Conservation (phyloP, 176 grass and related monocot species). For the Aegilops tauschii region DNA sequence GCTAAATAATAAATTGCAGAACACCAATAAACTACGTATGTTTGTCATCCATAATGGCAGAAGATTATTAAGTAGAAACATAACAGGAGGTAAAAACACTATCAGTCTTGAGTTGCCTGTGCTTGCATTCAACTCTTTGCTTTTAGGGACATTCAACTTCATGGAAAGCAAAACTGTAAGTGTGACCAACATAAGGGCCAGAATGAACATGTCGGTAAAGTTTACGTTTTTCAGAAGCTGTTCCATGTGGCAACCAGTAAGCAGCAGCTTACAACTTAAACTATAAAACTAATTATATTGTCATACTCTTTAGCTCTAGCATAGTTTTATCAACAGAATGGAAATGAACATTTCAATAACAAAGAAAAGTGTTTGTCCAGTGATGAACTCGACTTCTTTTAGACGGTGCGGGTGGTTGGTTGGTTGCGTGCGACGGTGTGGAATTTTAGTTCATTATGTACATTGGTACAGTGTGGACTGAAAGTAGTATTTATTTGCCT, state of each 20-base stretch:
- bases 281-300: background rate
- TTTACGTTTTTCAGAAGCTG: background rate
- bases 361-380: background rate
- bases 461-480: background rate
- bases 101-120: background rate
- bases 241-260: background rate
- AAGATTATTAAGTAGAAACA: slow-evolving; percentile 20
- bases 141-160: background rate
- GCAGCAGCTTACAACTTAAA: background rate
- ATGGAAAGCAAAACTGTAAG: slow-evolving; percentile 6
- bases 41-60: background rate
- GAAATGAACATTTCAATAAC: slow-evolving; percentile 1
- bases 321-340: background rate
- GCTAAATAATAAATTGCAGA: slow-evolving; percentile 32
- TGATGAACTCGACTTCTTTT: background rate
- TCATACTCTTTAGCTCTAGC: background rate
- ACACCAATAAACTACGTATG: background rate
- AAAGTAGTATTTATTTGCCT: background rate
- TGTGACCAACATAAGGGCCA: background rate
- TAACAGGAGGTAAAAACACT: background rate
- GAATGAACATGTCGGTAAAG: background rate
- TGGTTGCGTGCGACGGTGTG: background rate
- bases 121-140: background rate
- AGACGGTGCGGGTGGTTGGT: background rate
- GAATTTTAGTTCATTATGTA: background rate